Evolutionary conservation across 1,284 basidiomycete genomes (phyloP).

Genomic region (Ustilago trichophora): DNA sequence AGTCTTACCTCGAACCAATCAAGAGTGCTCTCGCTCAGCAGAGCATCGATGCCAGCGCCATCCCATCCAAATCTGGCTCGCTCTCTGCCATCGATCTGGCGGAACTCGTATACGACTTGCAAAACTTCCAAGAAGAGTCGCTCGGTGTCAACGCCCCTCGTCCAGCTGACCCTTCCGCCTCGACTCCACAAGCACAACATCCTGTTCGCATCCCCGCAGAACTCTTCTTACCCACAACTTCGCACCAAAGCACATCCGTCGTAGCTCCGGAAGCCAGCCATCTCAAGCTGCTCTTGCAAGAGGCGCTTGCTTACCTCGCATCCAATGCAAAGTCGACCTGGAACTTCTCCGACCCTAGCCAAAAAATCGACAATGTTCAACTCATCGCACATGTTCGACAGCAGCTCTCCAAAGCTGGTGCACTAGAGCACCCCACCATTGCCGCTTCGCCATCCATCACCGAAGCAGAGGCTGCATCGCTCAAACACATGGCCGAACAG

Average conservation of each 20-base stretch:
- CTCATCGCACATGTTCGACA: slow-evolving; percentile 54
- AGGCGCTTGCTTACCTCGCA: slow-evolving; percentile 46
- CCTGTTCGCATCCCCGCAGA: slow-evolving; percentile 57
- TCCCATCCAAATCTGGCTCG: slow-evolving; percentile 23
- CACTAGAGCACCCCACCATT: slow-evolving; percentile 44
- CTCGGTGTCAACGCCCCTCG: slow-evolving; percentile 52
- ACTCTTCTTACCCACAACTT: slow-evolving; percentile 52
- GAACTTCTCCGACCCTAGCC: slow-evolving; percentile 47
- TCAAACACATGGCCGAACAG: slow-evolving; percentile 47
- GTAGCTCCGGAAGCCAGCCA: slow-evolving; percentile 38
- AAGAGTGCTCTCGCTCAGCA: slow-evolving; percentile 26
- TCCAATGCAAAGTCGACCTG: slow-evolving; percentile 36
- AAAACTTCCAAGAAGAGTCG: slow-evolving; percentile 57
- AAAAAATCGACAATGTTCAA: slow-evolving; percentile 45
- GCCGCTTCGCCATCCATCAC: slow-evolving; percentile 52
- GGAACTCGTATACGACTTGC: slow-evolving; percentile 38
- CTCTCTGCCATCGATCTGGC: slow-evolving; percentile 45
- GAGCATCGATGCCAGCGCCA: slow-evolving; percentile 9
- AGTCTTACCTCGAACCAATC: slow-evolving; percentile 48
- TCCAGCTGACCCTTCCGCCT: slow-evolving; percentile 44
- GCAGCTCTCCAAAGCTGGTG: slow-evolving; percentile 36
- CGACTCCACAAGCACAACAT: slow-evolving; percentile 28
- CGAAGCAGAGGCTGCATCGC: slow-evolving; percentile 54
- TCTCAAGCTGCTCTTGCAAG: slow-evolving; percentile 47
- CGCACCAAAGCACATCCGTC: slow-evolving; percentile 38